A percentile compares a stretch with the other conserved stretches of the same genome.
Conservation (phyloP, 495 filamentous ascomycete species). For the Hyaloscypha bicolor region DNA sequence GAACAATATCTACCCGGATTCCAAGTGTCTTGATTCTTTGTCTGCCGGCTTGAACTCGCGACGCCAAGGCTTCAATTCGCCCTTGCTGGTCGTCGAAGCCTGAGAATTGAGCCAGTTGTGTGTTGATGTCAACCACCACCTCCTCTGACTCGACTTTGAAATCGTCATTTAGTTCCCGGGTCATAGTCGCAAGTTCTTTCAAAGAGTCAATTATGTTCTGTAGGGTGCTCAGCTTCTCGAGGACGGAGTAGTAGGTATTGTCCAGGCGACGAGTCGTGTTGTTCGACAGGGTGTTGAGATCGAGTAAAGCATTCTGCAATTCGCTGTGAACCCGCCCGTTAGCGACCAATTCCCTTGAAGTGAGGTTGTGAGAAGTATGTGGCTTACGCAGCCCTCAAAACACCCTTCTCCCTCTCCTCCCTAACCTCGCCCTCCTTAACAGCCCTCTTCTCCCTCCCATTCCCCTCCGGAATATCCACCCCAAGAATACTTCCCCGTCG, state of each 20-base stretch:
- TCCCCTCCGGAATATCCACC: slow-evolving; percentile 33
- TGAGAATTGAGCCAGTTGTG: slow-evolving; percentile 66
- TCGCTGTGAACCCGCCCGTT: slow-evolving; percentile 19
- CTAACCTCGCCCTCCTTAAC: slow-evolving; percentile 39
- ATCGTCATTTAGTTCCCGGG: slow-evolving; percentile 57
- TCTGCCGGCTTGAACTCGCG: slow-evolving; percentile 64
- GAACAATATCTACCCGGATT: slow-evolving; percentile 65
- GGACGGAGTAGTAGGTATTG: slow-evolving; percentile 81
- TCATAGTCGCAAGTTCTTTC: slow-evolving; percentile 67
- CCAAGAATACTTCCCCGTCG: slow-evolving; percentile 42
- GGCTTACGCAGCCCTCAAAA: slow-evolving; percentile 45
- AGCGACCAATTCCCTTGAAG: background rate
- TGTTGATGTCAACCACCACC: slow-evolving; percentile 61
- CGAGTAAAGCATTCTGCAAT: slow-evolving; percentile 39
- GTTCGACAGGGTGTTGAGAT: slow-evolving; percentile 47
- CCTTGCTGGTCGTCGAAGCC: slow-evolving; percentile 71
- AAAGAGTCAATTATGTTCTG: slow-evolving; percentile 68
- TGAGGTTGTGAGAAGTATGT: slow-evolving; percentile 6
- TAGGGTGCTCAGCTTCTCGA: slow-evolving; percentile 73
- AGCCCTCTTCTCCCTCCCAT: slow-evolving; percentile 20
- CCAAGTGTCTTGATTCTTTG: slow-evolving; percentile 65
- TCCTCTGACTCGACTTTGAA: slow-evolving; percentile 64
- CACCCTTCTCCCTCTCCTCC: slow-evolving; percentile 45
- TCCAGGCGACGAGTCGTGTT: slow-evolving; percentile 75
- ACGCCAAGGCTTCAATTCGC: slow-evolving; percentile 65